A percentile compares a stretch with the other conserved stretches of the same genome.
These are phyloP conservation scores for Batkoa obscura DNA, from an alignment of 371 early-diverging fungal species.

Conservation along the genomic window DNA sequence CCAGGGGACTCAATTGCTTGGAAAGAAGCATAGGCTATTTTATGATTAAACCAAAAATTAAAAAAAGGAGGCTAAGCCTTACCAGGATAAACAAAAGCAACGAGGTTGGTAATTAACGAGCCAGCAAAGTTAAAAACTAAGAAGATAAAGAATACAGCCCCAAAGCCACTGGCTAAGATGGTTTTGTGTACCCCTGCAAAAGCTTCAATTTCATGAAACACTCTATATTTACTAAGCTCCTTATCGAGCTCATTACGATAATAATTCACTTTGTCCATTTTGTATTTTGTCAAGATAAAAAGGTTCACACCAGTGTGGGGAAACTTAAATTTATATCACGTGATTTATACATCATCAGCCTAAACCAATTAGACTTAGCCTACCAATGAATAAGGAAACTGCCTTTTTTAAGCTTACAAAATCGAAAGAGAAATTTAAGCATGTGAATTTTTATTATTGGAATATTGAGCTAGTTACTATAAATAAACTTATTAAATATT, in stretches of 20 bases:
- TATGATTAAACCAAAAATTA: not conserved
- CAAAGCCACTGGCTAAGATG: constrained; percentile 42
- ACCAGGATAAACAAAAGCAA: constrained; percentile 79
- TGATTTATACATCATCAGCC: too few relatives aligned
- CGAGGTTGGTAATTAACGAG: constrained; percentile 51
- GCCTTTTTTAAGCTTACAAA: too few relatives aligned
- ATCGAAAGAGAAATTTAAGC: too few relatives aligned
- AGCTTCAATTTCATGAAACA: constrained; percentile 39
- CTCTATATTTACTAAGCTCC: constrained; percentile 44
- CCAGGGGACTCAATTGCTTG: constrained; percentile 66
- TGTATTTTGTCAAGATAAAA: too few relatives aligned
- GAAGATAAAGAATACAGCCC: constrained; percentile 32
- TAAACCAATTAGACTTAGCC: too few relatives aligned
- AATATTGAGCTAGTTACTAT: too few relatives aligned
- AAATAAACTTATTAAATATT: too few relatives aligned
- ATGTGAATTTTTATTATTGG: too few relatives aligned
- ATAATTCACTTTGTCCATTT: constrained; percentile 22
- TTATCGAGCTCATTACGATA: constrained; percentile 39
- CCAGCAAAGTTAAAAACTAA: constrained; percentile 81
- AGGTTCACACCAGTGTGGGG: too few relatives aligned
- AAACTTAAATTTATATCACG: too few relatives aligned
- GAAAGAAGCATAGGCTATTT: constrained; percentile 69
- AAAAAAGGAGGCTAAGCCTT: constrained; percentile 7
- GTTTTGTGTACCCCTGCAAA: constrained; percentile 66
- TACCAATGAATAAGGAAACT: too few relatives aligned